phyloP scores from a whole-genome alignment of 1,139 yeast species.

The Eremothecium coryli region DNA sequence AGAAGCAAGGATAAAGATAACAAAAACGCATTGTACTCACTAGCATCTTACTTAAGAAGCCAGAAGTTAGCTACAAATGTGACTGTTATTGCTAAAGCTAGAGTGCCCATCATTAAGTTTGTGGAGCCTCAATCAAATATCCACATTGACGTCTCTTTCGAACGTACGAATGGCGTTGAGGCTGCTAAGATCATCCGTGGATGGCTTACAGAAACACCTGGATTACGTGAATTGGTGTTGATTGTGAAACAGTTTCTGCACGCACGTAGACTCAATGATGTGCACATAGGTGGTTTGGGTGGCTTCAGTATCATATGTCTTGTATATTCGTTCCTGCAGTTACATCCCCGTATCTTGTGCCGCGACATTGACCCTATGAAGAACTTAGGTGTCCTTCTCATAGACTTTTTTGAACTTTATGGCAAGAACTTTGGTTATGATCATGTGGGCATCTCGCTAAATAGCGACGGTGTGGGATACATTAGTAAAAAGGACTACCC shows the following conservation, averaged over 20 bases:
- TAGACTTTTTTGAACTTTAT: slow-evolving; percentile 92
- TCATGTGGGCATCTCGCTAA: slow-evolving; percentile 57
- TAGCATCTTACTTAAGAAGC: slow-evolving; percentile 61
- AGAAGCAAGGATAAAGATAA: slow-evolving; percentile 55
- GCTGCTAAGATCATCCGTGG: slow-evolving; percentile 73
- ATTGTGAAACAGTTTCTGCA: slow-evolving; percentile 81
- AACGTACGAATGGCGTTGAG: slow-evolving; percentile 72
- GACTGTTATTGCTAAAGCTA: slow-evolving; percentile 83
- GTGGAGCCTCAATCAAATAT: slow-evolving; percentile 64
- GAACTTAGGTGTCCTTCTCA: slow-evolving; percentile 77
- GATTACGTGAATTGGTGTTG: slow-evolving; percentile 74
- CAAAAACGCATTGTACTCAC: slow-evolving; percentile 59
- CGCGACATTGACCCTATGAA: slow-evolving; percentile 57
- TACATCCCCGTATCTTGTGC: slow-evolving; percentile 73
- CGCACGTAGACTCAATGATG: slow-evolving; percentile 73
- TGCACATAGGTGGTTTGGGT: slow-evolving; percentile 94
- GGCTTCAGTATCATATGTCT: slow-evolving; percentile 88
- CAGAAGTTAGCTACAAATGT: slow-evolving; percentile 59
- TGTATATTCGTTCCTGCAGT: slow-evolving; percentile 67
- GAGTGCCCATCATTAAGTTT: slow-evolving; percentile 93
- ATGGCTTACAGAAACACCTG: slow-evolving; percentile 72
- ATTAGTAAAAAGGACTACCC: slow-evolving; percentile 49
- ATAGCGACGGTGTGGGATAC: slow-evolving; percentile 45
- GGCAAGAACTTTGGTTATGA: slow-evolving; percentile 90
- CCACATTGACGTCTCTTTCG: slow-evolving; percentile 88